Evolutionary conservation across 2,329 filamentous ascomycete species (phyloP), one percentile per base, ranked within the genome.

Genomic region (Trematosphaeria pertusa): DNA sequence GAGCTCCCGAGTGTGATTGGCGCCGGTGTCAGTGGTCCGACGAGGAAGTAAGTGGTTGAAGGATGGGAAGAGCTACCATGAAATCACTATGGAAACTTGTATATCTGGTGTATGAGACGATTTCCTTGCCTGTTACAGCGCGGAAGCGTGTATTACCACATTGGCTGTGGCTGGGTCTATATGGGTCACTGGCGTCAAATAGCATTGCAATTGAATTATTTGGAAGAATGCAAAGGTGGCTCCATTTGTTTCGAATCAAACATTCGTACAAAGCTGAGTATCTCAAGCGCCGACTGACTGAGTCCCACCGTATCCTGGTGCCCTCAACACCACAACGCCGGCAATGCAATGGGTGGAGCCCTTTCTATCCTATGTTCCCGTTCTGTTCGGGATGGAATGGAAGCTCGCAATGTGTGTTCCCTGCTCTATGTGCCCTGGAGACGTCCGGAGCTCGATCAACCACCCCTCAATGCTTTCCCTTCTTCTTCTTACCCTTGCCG

Each of bases 1-100:
- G 88, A 91, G 74, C 78, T 97, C 55, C 94, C 94, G 0, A 91
- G 91, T 61, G 93, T 99, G 7, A 92, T 99, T 71, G 91, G 91
- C n/a, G 94, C 94, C 37, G 94, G 94, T 54, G 93, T 99, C 28
- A 89, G 87, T 56, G 83, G 85, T 48, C 80, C 86, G 39, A 58
- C 65, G 19, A 70, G 67, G 46, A 75, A 78, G 60, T 78, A 67
- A 53, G 24, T 32, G 31, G 11, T 18, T 36, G 33, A 12, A 7
- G 15, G 17, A 34, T 18, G 34, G 2, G 30, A 17, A 37, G 12
- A 4, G n/a, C n/a, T n/a, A n/a, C n/a, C n/a, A n/a, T n/a, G n/a
- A n/a, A n/a, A n/a, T n/a, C n/a, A 31, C 14, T 28, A 24, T 24
- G 28, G 37, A 45, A 38, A 40, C 39, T 32, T 67, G 62, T 70